phyloP scores from a whole-genome alignment of 2,329 filamentous ascomycete species.

The Bisporella sp. region DNA sequence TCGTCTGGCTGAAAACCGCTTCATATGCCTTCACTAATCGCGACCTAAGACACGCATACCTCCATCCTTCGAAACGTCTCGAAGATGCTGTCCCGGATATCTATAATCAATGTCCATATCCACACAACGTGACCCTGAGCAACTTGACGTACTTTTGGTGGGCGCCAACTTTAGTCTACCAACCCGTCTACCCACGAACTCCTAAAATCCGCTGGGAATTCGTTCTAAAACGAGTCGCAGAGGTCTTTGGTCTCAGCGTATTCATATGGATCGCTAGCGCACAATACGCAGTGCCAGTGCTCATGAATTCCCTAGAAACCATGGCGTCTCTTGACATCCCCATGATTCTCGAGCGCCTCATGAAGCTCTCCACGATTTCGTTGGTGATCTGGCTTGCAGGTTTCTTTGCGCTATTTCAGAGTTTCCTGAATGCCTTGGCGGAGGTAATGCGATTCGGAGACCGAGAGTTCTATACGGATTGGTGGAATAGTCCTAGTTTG shows the following conservation, averaged over 20 bases:
- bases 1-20: constrained; percentile 93
- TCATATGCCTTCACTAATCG: constrained; percentile 97
- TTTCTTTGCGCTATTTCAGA: constrained; percentile 96
- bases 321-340: constrained; percentile 73
- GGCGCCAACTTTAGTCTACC: constrained; percentile 93
- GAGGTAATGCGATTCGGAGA: constrained; percentile 89
- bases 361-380: constrained; percentile 94
- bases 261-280: constrained; percentile 95
- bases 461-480: constrained; percentile 90
- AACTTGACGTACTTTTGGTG: constrained; percentile 97
- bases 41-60: constrained; percentile 83
- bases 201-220: constrained; percentile 79
- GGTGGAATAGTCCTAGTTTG: constrained; percentile 91
- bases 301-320: constrained; percentile 84
- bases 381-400: constrained; percentile 95
- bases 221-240: constrained; percentile 72
- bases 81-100: constrained; percentile 69
- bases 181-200: constrained; percentile 90
- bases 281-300: constrained; percentile 86
- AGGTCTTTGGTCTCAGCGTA: constrained; percentile 70
- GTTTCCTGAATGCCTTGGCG: constrained; percentile 81
- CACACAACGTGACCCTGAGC: constrained; percentile 77
- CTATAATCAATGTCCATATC: constrained; percentile 80
- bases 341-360: constrained; percentile 78
- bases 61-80: constrained; percentile 65